A percentile compares a stretch with the other conserved stretches of the same genome.
Evolutionary conservation across 2,329 filamentous ascomycete species (phyloP).

Genomic region (Penicillium sp.): DNA sequence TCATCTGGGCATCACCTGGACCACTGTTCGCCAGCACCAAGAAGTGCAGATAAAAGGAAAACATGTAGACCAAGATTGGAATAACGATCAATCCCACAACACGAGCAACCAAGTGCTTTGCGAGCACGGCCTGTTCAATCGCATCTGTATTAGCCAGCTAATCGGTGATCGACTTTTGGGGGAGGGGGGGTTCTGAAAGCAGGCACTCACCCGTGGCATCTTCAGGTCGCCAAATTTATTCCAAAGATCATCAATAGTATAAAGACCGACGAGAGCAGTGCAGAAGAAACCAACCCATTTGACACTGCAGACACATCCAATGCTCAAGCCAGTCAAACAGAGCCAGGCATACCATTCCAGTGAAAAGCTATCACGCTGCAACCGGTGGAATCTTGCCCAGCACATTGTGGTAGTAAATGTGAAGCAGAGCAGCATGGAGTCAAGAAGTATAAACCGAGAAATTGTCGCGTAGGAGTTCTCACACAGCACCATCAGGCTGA

Average conservation of each 20-base stretch:
- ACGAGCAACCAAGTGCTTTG: constrained; percentile 74
- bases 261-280: constrained; percentile 89
- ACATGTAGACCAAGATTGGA: constrained; percentile 87
- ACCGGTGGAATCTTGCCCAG: constrained; percentile 94
- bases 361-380: constrained; percentile 82
- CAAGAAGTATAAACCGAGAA: constrained; percentile 94
- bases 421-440: constrained; percentile 98
- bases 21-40: constrained; percentile 89
- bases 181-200: not conserved
- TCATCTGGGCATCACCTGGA: constrained; percentile 99
- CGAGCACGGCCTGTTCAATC: constrained; percentile 60
- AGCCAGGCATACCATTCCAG: constrained; percentile 94
- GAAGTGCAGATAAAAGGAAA: constrained; percentile 95
- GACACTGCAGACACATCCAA: constrained; percentile 97
- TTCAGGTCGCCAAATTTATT: constrained; percentile 93
- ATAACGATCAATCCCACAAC: constrained; percentile 85
- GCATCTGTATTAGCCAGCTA: constrained; percentile 7
- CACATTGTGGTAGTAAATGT: constrained; percentile 97
- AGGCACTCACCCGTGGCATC: constrained; percentile 71
- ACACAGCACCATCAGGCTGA: constrained; percentile 95
- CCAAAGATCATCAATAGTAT: constrained; percentile 96
- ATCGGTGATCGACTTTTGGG: not conserved
- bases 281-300: constrained; percentile 98
- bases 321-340: constrained; percentile 87
- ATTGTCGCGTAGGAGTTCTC: constrained; percentile 99